Base-by-base conservation (phyloP, 495 filamentous ascomycete species). In the Filosporella fistucella region DNA sequence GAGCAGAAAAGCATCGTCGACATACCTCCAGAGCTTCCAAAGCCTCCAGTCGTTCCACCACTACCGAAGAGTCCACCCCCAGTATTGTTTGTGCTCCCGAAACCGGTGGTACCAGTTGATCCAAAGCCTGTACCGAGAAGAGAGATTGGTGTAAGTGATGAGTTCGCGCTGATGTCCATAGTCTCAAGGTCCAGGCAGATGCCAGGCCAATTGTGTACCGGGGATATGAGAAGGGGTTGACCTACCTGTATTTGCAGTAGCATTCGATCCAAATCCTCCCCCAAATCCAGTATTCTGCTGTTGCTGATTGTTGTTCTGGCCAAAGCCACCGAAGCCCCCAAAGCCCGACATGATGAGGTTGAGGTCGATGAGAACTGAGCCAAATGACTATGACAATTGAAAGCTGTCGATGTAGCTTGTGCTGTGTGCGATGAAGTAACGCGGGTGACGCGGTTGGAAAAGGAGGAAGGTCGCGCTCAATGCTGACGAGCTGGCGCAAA, bases 271-370 rank as follows among this genome's bases (percentile, higher is more conserved):
- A 32, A 64, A 72, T 17, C 70, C 70, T n/a, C n/a, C n/a, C 41
- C 63, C 64, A 55, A 74, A 84, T 46, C 71, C 75, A 52, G 69
- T 69, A 44, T 70, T 72, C 51, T 77, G 73, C 32, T 24, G 12
- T 30, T 75, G 67, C 12, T 52, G 40, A 21, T 56, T 51, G 58
- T 78, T 79, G 51, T 71, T 78, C 56, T 76, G 69, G 59, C 81
- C 81, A 63, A 85, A 85, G 63, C 68, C 72, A 17, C 63, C 62
- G 50, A 70, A 65, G 51, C 65, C 64, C 37, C 70, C 67, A 56
- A 76, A 75, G 48, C 36, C 43, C 67, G 77, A 77, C 64, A 51
- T 71, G 50, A 47, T 51, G 59, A 56, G 33, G 12, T 3, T 16
- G n/a, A 12, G 34, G 24, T 22, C 16, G 47, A 33, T 29, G 20